phyloP scores from a whole-genome alignment of 495 filamentous ascomycete genomes.

The Filosporella fistucella region DNA sequence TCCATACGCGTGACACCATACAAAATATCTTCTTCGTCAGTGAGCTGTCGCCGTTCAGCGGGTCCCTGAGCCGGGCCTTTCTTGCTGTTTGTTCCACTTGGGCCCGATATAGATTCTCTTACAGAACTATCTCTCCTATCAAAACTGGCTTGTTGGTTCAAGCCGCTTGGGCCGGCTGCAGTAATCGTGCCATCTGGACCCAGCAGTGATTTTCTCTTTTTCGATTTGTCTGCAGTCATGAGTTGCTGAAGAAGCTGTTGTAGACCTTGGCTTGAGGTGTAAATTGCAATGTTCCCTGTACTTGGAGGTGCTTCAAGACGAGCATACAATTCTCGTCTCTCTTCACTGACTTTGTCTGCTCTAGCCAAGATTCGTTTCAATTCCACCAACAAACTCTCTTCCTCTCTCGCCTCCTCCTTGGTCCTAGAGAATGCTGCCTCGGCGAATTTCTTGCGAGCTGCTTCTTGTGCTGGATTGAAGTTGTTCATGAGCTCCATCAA shows the following conservation, averaged over 20 bases:
- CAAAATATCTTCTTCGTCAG: conserved; percentile 64
- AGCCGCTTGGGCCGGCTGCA: conserved; percentile 31
- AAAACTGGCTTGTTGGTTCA: conserved; percentile 30
- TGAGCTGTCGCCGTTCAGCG: conserved; percentile 62
- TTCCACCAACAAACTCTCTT: conserved; percentile 82
- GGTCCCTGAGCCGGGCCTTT: conserved; percentile 41
- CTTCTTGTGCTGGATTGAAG: conserved; percentile 76
- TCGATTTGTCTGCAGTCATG: conserved; percentile 73
- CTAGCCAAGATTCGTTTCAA: conserved; percentile 82
- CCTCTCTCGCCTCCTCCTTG: conserved; percentile 85
- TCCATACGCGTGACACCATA: conserved; percentile 88
- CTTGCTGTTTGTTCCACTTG: conserved; percentile 43
- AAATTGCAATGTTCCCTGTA: conserved; percentile 61
- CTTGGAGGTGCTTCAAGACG: conserved; percentile 76
- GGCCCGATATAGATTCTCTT: conserved; percentile 46
- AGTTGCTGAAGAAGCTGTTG: conserved; percentile 76
- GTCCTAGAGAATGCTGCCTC: conserved; percentile 71
- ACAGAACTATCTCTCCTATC: conserved; percentile 50
- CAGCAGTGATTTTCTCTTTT: conserved; percentile 68
- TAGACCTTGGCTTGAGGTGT: conserved; percentile 75
- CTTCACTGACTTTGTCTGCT: conserved; percentile 76
- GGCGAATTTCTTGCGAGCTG: conserved; percentile 77
- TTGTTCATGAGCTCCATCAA: conserved; percentile 78
- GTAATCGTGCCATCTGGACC: conserved; percentile 49
- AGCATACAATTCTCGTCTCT: conserved; percentile 85